These are phyloP conservation scores for Plantago ovata DNA, from an alignment of 257 asterid genomes.

Conservation along the genomic window DNA sequence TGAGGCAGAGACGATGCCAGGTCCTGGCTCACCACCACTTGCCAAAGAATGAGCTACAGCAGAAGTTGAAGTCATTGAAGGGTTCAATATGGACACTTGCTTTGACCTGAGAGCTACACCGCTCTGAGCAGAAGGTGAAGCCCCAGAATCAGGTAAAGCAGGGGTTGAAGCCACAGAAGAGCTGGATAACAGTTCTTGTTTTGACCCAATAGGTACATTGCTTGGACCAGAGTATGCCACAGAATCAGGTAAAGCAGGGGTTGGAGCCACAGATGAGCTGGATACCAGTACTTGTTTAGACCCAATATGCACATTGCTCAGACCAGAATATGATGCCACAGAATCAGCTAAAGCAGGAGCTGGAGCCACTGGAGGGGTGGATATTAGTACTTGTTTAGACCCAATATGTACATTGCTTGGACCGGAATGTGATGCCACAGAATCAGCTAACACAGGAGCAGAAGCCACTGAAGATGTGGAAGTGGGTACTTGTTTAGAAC, in stretches of 20 bases:
- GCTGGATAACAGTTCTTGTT: slow-evolving; percentile 22
- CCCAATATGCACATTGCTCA: no score
- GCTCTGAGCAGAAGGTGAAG: slow-evolving; percentile 3
- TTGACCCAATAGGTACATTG: not conserved
- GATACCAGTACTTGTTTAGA: not conserved
- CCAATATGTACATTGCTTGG: no score
- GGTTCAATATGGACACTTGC: not conserved
- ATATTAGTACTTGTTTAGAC: not conserved
- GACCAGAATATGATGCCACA: slow-evolving; percentile 13
- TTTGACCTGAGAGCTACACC: slow-evolving; percentile 24
- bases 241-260: slow-evolving; percentile 28
- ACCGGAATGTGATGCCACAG: slow-evolving; percentile 17
- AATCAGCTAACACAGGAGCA: slow-evolving; percentile 24
- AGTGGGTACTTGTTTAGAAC: slow-evolving; percentile 21
- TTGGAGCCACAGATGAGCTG: slow-evolving; percentile 10
- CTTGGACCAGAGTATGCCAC: slow-evolving; percentile 16
- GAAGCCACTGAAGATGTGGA: slow-evolving; percentile 24
- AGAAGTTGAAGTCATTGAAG: slow-evolving; percentile 15
- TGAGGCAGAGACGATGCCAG: slow-evolving; percentile 30
- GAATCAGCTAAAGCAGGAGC: slow-evolving; percentile 30
- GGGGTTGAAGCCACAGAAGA: slow-evolving; percentile 23
- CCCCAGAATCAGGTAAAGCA: slow-evolving; percentile 28
- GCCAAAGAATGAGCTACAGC: slow-evolving; percentile 27
- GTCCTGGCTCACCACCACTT: slow-evolving; percentile 33
- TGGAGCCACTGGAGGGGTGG: slow-evolving; percentile 4